These are phyloP conservation scores for Lachancea dasiensis DNA, from an alignment of 805 yeast species.

Conservation along the genomic window DNA sequence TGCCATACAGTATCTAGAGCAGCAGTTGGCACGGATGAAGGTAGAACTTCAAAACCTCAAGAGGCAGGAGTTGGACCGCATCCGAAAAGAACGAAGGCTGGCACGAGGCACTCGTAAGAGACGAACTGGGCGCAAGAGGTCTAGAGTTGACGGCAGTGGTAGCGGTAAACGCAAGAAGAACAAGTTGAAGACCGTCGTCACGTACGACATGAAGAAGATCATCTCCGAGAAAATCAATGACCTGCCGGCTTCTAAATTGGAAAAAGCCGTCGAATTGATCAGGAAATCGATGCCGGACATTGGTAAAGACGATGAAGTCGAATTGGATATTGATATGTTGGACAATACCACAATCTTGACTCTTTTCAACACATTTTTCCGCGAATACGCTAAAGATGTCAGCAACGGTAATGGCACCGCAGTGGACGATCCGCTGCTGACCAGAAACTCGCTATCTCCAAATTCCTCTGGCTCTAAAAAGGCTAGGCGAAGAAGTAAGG, in stretches of 20 bases:
- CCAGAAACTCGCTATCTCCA: constrained; percentile 13
- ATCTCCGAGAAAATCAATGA: constrained; percentile 79
- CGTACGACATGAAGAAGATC: constrained; percentile 95
- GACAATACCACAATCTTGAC: constrained; percentile 78
- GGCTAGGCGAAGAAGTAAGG: constrained; percentile 45
- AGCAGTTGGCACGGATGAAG: constrained; percentile 80
- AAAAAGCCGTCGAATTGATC: constrained; percentile 77
- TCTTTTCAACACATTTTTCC: constrained; percentile 76
- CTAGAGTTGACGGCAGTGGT: constrained; percentile 16
- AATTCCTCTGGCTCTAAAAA: constrained; percentile 7
- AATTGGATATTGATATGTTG: constrained; percentile 89
- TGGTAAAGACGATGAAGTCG: constrained; percentile 80
- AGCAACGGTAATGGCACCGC: constrained; percentile 11
- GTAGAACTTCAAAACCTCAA: constrained; percentile 78
- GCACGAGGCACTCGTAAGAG: constrained; percentile 30
- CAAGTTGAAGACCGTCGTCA: constrained; percentile 43
- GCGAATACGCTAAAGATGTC: constrained; percentile 34
- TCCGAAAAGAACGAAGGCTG: constrained; percentile 52
- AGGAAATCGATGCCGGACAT: constrained; percentile 63
- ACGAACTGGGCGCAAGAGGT: constrained; percentile 41
- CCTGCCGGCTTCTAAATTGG: constrained; percentile 71
- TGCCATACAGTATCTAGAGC: constrained; percentile 83
- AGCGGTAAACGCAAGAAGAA: constrained; percentile 21
- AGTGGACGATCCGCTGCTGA: constrained; percentile 11
- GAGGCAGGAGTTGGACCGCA: constrained; percentile 62